Evolutionary conservation across 2,329 filamentous ascomycete genomes (phyloP), one percentile per base, ranked within the genome.

Genomic region (Fusarium euwallaceae): DNA sequence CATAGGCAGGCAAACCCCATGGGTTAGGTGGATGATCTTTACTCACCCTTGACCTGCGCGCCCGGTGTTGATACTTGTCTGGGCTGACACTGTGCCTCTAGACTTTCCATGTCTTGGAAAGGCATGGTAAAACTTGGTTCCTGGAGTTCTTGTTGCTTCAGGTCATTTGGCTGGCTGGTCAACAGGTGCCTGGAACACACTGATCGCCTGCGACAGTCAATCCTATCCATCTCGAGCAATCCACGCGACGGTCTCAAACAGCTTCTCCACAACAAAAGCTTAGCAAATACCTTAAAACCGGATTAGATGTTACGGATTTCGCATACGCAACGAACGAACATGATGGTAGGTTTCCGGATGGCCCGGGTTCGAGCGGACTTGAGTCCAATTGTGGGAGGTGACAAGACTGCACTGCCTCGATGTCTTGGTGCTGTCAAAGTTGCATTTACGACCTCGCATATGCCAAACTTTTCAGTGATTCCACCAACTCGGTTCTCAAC

Each of bases 241-340:
- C 48, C 69, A 73, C 69, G 61, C 69, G 43, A 63, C 34, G 63
- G 73, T 73, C 66, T 75, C 72, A 68, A 67, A 58, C 64, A 58
- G 53, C 36, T 73, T 75, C 72, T 73, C 70, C 73, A 75, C 73
- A 62, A n/a, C n/a, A 68, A 75, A 75, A 75, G 72, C 73, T 75
- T 75, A 75, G 70, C 70, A 63, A 67, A 9, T 29, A 43, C 53
- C 67, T 71, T 62, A 45, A 64, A 34, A 64, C 11, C 6, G 24
- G 51, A 53, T 10, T 24, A 69, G 43, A 66, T 61, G 41, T 45
- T 43, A 36, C 48, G 22, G 63, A 51, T 29, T 41, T 63, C 41
- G 22, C 16, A 32, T 63, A 51, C 45, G 55, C 39, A 29, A 39
- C 45, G n/a, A n/a, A 16, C n/a, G 24, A 64, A 36, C n/a, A 24